Percentiles rank a stretch among this genome's conserved stretches.
Evolutionary conservation across 78 protist genomes (phyloP).

Genomic region (Pelomyxa schiedti): DNA sequence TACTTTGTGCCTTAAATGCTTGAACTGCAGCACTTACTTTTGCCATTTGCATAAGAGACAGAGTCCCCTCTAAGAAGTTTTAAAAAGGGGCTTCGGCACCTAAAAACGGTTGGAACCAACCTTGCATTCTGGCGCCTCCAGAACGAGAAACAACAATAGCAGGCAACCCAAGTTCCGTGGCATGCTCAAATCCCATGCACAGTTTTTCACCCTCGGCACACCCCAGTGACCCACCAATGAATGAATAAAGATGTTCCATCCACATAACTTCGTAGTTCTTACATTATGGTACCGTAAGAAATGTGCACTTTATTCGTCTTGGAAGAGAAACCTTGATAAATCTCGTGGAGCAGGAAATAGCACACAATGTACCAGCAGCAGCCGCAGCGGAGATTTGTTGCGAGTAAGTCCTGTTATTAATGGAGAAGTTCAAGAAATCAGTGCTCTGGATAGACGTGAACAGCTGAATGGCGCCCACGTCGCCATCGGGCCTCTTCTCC

Average conservation of each 20-base stretch:
- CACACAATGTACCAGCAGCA: neutral
- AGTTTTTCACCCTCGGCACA: constrained; percentile 46
- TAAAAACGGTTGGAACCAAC: too few species aligned
- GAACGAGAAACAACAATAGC: constrained; percentile 5
- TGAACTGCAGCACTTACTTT: constrained; percentile 26
- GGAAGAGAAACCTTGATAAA: neutral
- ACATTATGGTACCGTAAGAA: neutral
- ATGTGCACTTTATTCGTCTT: neutral
- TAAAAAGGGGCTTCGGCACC: neutral
- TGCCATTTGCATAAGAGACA: constrained; percentile 43
- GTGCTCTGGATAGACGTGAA: neutral
- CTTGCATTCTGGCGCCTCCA: constrained; percentile 49
- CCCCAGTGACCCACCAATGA: constrained; percentile 30
- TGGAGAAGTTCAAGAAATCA: neutral
- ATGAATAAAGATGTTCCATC: constrained; percentile 1
- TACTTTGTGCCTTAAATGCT: neutral
- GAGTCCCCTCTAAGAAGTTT: constrained; percentile 14
- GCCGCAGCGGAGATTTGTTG: neutral
- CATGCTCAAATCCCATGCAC: constrained; percentile 18
- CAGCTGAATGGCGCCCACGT: too few species aligned
- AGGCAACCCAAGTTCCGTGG: neutral
- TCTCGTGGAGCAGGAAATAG: neutral
- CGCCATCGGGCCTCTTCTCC: too few species aligned
- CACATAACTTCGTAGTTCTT: constrained; percentile 3
- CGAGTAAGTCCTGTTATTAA: neutral